Evolutionary conservation across 2,329 filamentous ascomycete species (phyloP).

Genomic region (Epichloe amarillans): DNA sequence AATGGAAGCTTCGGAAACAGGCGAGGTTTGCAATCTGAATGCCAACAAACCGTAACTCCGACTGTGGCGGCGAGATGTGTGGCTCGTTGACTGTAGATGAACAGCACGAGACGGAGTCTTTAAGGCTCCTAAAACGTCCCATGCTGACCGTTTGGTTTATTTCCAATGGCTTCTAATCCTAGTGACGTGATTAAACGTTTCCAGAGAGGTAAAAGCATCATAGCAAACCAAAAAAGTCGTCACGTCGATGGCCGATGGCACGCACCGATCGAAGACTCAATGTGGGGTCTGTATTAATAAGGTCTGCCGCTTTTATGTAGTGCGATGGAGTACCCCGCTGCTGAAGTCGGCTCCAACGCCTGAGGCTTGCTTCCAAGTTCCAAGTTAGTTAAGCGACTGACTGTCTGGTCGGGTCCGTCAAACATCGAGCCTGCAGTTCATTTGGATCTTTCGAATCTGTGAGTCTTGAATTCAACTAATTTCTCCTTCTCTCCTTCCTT

Average conservation of each 20-base stretch:
- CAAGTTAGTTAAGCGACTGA: no score
- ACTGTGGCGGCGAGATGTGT: background rate
- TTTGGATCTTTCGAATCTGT: background rate
- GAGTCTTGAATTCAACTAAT: background rate
- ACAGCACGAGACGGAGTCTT: background rate
- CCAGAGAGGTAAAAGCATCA: background rate
- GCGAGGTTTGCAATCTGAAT: background rate
- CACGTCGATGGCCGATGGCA: background rate
- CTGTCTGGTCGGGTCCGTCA: background rate
- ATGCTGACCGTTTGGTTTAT: no score
- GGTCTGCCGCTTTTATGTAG: background rate
- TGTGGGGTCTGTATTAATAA: background rate
- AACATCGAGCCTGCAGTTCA: background rate
- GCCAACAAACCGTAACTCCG: no score
- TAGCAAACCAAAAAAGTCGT: background rate
- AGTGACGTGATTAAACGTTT: background rate
- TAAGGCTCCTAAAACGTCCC: no score
- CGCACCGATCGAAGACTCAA: background rate
- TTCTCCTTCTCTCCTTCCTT: background rate
- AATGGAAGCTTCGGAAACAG: background rate
- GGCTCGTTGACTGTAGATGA: no score
- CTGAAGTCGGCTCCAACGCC: no score
- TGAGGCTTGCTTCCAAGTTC: no score
- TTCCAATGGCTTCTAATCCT: background rate
- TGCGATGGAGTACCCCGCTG: background rate